A percentile compares a stretch with the other conserved stretches of the same genome.
These are phyloP conservation scores for Yarrowia sp. DNA, from an alignment of 805 yeast species.

Conservation along the genomic window DNA sequence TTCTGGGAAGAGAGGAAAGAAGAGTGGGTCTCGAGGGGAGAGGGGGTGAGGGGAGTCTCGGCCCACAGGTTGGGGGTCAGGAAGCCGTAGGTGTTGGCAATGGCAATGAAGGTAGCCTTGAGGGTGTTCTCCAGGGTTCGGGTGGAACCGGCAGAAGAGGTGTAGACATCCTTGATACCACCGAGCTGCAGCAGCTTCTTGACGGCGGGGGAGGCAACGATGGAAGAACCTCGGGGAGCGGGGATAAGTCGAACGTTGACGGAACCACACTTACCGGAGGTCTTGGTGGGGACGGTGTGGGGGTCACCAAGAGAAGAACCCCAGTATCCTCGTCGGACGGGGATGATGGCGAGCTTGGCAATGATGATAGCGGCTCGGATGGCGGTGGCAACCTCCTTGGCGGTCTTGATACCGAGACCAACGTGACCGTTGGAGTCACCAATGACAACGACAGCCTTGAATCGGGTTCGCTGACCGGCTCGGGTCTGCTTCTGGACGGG, in stretches of 20 bases:
- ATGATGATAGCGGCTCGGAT: constrained; percentile 99
- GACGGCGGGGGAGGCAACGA: constrained; percentile 99
- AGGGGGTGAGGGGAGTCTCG: constrained; percentile 79
- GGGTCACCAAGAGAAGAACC: constrained; percentile 99
- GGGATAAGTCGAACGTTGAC: constrained; percentile 97
- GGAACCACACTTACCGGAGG: constrained; percentile 99
- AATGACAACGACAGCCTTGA: constrained; percentile 99
- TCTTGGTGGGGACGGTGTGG: constrained; percentile 97
- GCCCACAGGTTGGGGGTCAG: constrained; percentile 99
- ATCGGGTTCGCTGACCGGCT: constrained; percentile 99
- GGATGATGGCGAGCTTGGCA: constrained; percentile 98
- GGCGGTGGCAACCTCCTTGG: constrained; percentile 99
- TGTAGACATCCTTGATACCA: constrained; percentile 99
- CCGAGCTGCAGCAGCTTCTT: constrained; percentile 98
- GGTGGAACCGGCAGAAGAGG: constrained; percentile 98
- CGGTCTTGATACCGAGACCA: constrained; percentile 99
- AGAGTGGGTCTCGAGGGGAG: constrained; percentile 91
- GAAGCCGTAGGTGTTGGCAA: constrained; percentile 99
- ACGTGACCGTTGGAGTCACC: constrained; percentile 99
- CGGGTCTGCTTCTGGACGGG: constrained; percentile 99
- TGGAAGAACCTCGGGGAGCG: constrained; percentile 99
- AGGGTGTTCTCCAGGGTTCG: constrained; percentile 99
- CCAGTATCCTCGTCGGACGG: constrained; percentile 99
- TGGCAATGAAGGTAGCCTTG: constrained; percentile 99
- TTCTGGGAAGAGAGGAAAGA: constrained; percentile 43